Percentiles rank a stretch among this genome's conserved stretches.
phyloP scores from a whole-genome alignment of 148 eudicot genomes.

The Polygonum aviculare region DNA sequence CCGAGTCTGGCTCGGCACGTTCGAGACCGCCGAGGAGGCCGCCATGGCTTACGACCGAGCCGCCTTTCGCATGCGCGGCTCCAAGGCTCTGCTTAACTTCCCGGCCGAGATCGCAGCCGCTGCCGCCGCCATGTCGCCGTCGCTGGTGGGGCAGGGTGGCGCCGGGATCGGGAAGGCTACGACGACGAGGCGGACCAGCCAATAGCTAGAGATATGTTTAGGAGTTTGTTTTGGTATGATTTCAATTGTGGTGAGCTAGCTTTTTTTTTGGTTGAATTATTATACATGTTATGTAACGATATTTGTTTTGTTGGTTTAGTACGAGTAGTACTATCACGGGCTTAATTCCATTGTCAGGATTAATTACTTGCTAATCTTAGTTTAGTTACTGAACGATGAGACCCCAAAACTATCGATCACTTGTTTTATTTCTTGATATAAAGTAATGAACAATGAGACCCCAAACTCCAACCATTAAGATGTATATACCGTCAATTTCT shows the following conservation, averaged over 20 bases:
- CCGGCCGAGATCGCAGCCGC: conserved; percentile 26
- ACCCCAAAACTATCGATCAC: too few species aligned
- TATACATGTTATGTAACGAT: background rate
- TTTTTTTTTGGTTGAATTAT: too few species aligned
- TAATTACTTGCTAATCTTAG: too few species aligned
- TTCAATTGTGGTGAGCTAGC: background rate
- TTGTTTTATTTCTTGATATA: too few species aligned
- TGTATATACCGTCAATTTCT: too few species aligned
- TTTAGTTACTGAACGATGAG: background rate
- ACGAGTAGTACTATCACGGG: too few species aligned
- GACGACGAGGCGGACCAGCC: background rate
- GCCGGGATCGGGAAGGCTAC: background rate
- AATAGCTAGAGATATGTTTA: background rate
- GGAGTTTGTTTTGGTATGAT: background rate
- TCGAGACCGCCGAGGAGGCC: conserved; percentile 50
- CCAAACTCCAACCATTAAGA: too few species aligned
- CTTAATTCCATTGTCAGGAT: too few species aligned
- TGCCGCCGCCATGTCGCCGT: background rate
- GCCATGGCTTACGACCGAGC: conserved; percentile 65
- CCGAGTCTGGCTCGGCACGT: conserved; percentile 63
- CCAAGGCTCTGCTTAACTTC: conserved; percentile 58
- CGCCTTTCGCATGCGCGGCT: conserved; percentile 54
- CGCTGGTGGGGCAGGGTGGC: background rate
- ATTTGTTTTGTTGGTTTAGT: background rate
- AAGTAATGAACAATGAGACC: too few species aligned